Evolutionary conservation across 2,329 filamentous ascomycete genomes (phyloP).

Genomic region (Podosphaera xanthii): DNA sequence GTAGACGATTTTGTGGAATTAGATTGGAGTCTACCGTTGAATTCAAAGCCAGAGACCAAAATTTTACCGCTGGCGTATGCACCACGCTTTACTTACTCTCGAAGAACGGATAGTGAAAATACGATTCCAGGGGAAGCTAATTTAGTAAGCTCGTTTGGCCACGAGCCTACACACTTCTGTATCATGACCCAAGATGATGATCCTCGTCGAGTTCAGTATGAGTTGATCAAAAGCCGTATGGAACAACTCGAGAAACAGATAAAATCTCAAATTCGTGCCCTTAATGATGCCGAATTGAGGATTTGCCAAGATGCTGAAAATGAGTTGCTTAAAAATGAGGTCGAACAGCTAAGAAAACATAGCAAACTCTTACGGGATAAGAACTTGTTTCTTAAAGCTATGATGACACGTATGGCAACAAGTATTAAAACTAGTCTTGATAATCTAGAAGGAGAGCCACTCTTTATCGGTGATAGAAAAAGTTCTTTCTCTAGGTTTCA

Average conservation of each 20-base stretch:
- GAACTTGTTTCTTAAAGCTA: constrained; percentile 32
- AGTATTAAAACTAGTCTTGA: constrained; percentile 11
- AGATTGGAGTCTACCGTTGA: constrained; percentile 82
- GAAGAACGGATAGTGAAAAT: constrained; percentile 79
- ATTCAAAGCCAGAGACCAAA: constrained; percentile 77
- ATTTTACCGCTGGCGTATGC: constrained; percentile 82
- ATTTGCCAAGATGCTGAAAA: constrained; percentile 30
- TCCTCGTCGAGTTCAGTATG: constrained; percentile 66
- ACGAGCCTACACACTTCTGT: constrained; percentile 84
- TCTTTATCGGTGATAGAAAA: constrained; percentile 19
- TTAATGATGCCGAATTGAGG: constrained; percentile 55
- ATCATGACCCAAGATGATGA: constrained; percentile 85
- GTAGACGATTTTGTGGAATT: constrained; percentile 99
- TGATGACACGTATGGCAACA: constrained; percentile 20
- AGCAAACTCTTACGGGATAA: constrained; percentile 32
- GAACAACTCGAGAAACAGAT: constrained; percentile 61
- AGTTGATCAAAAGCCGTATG: constrained; percentile 63
- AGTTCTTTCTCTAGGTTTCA: constrained; percentile 14
- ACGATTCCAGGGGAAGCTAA: constrained; percentile 60
- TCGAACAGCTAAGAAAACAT: constrained; percentile 35
- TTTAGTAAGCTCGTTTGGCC: constrained; percentile 70
- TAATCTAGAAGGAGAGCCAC: constrained; percentile 13
- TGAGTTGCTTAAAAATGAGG: constrained; percentile 29
- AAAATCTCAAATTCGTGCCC: constrained; percentile 43
- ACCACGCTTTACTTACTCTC: constrained; percentile 90